Percentiles rank a stretch among this genome's conserved stretches.
phyloP scores from a whole-genome alignment of 1,139 yeast genomes.

The Protomyces inouyei region DNA sequence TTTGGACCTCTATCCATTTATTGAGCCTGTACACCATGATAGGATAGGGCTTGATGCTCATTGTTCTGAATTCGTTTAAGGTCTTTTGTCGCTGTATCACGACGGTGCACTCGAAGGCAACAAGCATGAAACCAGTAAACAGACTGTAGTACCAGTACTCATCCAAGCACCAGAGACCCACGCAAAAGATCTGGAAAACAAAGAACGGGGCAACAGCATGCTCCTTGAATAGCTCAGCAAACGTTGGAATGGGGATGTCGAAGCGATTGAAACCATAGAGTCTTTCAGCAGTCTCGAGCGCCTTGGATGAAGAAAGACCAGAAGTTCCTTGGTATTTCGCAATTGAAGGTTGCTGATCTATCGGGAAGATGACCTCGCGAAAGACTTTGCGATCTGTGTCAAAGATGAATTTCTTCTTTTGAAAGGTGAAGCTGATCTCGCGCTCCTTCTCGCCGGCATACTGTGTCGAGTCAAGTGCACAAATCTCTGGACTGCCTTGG shows the following conservation, averaged over 20 bases:
- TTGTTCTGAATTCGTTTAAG: constrained; percentile 88
- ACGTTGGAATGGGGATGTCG: constrained; percentile 93
- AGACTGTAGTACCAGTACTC: constrained; percentile 95
- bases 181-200: constrained; percentile 93
- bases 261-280: constrained; percentile 79
- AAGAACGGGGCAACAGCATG: constrained; percentile 98
- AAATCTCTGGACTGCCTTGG: constrained; percentile 79
- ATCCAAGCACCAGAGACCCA: constrained; percentile 93
- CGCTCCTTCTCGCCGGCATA: constrained; percentile 48
- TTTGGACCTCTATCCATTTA: constrained; percentile 65
- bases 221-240: constrained; percentile 83
- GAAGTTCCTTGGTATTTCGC: constrained; percentile 54
- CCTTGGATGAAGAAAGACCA: constrained; percentile 53
- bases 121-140: constrained; percentile 85
- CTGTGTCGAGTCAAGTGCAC: constrained; percentile 36
- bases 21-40: constrained; percentile 66
- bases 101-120: constrained; percentile 88
- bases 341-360: constrained; percentile 61
- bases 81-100: constrained; percentile 94
- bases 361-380: constrained; percentile 72
- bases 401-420: constrained; percentile 83
- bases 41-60: constrained; percentile 92
- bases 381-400: constrained; percentile 54
- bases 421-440: constrained; percentile 75
- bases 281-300: constrained; percentile 53